Base-by-base conservation (phyloP, 495 filamentous ascomycete genomes). In the Xylaria scruposa region DNA sequence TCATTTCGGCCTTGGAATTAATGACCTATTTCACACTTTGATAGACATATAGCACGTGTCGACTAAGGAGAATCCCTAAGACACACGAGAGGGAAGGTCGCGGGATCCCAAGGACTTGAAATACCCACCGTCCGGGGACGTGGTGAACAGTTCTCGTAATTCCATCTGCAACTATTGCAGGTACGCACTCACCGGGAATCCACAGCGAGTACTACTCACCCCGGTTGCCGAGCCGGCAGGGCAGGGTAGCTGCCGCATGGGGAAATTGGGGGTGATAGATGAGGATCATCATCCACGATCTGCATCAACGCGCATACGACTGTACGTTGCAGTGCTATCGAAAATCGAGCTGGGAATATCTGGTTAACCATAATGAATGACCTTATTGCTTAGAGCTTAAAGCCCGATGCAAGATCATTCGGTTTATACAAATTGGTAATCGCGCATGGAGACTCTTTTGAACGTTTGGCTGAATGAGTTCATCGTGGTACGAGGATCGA, bases 1-100 rank as follows among this genome's bases (percentile, higher is more conserved):
- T 79, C 21, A 73, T 76, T 66, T 38, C 36, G 36, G 44, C n/a
- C 26, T 56, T 13, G 26, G 42, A 33, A 62, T 36, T 65, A n/a
- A 75, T 56, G 53, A 58, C 33, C 10, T 38, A 58, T 60, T 31
- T 31, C 67, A 24, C 40, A 24, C 3, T 49, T 33, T 3, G 19
- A 29, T 19, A 38, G 44, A 31, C 29, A 53, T 26, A 38, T 4
- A 67, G 47, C 47, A 49, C 29, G 31, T 21, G 21, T 10, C 64
- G 42, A 40, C 24, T 21, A 42, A 59, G 12, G 38, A 36, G 12
- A 33, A n/a, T 59, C 0, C 10, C 6, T 46, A 21, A 58, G 38
- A 29, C 36, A n/a, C 21, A 26, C 12, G 21, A 49, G 21, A 26
- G 40, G 2, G 17, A 29, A 38, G 63, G 24, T 38, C 21, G 19